Percentiles rank a stretch among this genome's conserved stretches.
Conservation (phyloP, 2,329 filamentous ascomycete genomes). For the Trichoderma citrinoviride region DNA sequence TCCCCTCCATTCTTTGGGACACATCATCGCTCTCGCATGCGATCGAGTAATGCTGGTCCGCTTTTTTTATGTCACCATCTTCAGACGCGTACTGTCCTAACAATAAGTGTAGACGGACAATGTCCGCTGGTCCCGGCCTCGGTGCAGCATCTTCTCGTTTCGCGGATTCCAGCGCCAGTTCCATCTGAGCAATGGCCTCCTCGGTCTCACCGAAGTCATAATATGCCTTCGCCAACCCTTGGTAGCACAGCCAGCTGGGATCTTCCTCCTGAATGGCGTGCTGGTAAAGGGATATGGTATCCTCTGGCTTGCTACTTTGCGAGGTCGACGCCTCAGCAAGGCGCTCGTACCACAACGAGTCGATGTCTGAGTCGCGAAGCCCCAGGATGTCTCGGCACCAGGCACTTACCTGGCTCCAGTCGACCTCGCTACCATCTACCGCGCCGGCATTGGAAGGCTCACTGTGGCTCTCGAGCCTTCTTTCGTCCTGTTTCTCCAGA, state of each 20-base stretch:
- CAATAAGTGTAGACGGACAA: neutral
- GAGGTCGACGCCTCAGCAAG: neutral
- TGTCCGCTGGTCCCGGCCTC: neutral
- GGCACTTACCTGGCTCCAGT: neutral
- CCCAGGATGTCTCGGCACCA: neutral
- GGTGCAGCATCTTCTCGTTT: neutral
- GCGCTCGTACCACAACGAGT: slow-evolving; percentile 1
- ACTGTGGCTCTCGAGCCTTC: neutral
- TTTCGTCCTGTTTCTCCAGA: neutral
- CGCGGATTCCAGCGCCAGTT: neutral
- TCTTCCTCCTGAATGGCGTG: neutral
- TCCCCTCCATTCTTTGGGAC: neutral
- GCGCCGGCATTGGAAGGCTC: neutral
- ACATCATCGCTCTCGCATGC: neutral
- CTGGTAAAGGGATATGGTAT: neutral
- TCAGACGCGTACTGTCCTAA: neutral
- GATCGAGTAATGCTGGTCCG: neutral
- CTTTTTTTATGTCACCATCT: neutral
- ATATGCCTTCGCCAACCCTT: neutral
- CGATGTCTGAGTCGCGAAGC: neutral
- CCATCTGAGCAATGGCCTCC: neutral
- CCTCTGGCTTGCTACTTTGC: neutral
- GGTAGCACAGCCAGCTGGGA: neutral
- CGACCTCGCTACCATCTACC: neutral
- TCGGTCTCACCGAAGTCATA: too few relatives aligned